Base-by-base conservation (phyloP, 1,284 basidiomycete species). In the Ganoderma meredithae region DNA sequence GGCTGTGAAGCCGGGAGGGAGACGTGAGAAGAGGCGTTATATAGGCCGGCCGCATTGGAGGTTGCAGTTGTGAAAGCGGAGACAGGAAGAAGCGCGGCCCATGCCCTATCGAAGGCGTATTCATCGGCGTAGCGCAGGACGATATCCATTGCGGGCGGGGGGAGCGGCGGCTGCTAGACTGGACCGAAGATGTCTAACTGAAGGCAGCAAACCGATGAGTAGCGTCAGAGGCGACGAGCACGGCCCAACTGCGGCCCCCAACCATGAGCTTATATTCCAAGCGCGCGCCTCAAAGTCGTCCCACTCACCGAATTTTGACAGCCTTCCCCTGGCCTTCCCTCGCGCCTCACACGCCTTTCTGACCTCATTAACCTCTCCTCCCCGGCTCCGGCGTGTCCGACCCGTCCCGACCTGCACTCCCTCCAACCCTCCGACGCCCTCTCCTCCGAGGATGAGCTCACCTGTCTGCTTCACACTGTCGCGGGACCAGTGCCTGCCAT, bases 51-150 rank as follows among this genome's bases (percentile, higher is more conserved):
- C 68, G 65, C 68, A 68, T 67, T 70, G 47, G 75, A 76, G 65
- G 72, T 75, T 44, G 70, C 75, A 55, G 78, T 68, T 15, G 79
- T 77, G 76, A 90, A 88, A 19, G 88, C 86, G n/a, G 89, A 84
- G 52, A 89, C 82, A 5, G 95, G 95, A 65, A 95, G 83, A 69
- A 94, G 78, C 64, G 82, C 84, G 3, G 94, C 89, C 86, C 93
- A 98, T 49, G 92, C 79, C 66, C 82, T 82, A 88, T 98, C 96
- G 73, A 98, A 85, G 60, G 92, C 65, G 78, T 87, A 87, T 63
- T 93, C 87, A 83, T 98, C 96, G 66, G 86, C 85, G 74, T 92
- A 69, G 69, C 84, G 74, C 63, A 97, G 89, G 17, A 96, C 83
- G 79, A 95, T 79, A 83, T 98, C 96, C 96, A 98, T 98, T 61